These are phyloP conservation scores for Amanita molliuscula DNA, from an alignment of 768 basidiomycete species.

Conservation along the genomic window DNA sequence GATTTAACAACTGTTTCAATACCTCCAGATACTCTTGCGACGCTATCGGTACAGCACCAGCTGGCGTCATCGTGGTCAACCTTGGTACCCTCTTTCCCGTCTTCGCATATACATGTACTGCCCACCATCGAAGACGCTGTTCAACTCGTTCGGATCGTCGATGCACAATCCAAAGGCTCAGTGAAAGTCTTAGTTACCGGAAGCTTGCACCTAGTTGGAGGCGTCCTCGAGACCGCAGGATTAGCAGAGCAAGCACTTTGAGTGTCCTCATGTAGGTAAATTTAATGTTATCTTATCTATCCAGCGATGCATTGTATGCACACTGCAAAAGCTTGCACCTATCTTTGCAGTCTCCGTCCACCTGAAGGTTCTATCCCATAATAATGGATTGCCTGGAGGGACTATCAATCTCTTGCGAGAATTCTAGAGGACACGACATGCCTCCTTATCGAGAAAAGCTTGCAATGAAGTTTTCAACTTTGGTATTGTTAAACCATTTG, in stretches of 20 bases:
- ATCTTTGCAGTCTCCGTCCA: constrained; percentile 13
- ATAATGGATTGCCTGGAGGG: constrained; percentile 42
- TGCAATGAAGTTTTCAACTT: constrained; percentile 31
- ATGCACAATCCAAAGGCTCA: constrained; percentile 15
- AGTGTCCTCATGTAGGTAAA: constrained; percentile 3
- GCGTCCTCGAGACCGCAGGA: constrained; percentile 84
- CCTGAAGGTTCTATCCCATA: constrained; percentile 27
- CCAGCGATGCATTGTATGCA: neutral
- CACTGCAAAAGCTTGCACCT: neutral
- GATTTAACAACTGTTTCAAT: constrained; percentile 72
- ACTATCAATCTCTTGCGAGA: neutral
- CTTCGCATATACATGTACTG: constrained; percentile 60
- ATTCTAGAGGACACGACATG: constrained; percentile 13
- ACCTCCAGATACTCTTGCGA: constrained; percentile 41
- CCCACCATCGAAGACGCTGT: constrained; percentile 88
- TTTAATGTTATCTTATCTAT: neutral
- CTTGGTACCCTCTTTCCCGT: constrained; percentile 51
- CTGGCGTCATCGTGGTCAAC: constrained; percentile 66
- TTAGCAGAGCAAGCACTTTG: constrained; percentile 60
- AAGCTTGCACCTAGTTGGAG: constrained; percentile 90
- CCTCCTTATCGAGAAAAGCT: constrained; percentile 48
- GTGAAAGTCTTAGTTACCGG: constrained; percentile 78
- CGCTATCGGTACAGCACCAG: constrained; percentile 65
- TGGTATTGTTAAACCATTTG: constrained; percentile 15
- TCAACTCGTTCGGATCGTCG: constrained; percentile 42